A percentile compares a stretch with the other conserved stretches of the same genome.
Conservation (phyloP, 106 monocot genomes). For the Dioscorea dumetorum region DNA sequence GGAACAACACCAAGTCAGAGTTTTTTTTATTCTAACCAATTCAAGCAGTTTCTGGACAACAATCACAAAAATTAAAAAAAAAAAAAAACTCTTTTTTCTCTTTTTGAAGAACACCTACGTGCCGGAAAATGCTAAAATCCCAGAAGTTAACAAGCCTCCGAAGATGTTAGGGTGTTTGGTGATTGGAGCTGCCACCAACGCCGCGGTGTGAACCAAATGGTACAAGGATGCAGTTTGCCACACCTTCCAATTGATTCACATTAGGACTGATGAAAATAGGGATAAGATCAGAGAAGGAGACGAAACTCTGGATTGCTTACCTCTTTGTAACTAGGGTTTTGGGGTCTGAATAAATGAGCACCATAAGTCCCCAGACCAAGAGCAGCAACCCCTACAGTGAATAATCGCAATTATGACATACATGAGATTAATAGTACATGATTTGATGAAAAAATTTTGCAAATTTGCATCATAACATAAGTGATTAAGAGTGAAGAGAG, state of each 20-base stretch:
- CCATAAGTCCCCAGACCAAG: conserved; percentile 87
- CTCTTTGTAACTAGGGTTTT: conserved; percentile 75
- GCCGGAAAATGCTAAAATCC: conserved; percentile 86
- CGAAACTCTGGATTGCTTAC: conserved; percentile 15
- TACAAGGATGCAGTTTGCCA: conserved; percentile 88
- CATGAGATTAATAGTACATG: background rate
- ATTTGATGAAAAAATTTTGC: background rate
- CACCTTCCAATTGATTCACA: conserved; percentile 29
- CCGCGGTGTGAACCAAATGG: conserved; percentile 87
- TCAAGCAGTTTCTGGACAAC: background rate
- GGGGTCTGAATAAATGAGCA: conserved; percentile 73
- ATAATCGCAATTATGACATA: background rate
- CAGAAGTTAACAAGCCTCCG: conserved; percentile 57
- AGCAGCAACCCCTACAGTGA: conserved; percentile 58
- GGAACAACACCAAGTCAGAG: background rate
- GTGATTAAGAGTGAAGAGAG: background rate
- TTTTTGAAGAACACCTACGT: conserved; percentile 41
- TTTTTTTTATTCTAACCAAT: background rate
- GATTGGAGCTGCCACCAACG: conserved; percentile 74
- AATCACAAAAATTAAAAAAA: background rate
- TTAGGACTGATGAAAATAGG: too few relatives aligned
- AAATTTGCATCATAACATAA: conserved; percentile 4
- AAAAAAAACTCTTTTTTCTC: background rate
- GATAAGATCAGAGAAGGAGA: too few relatives aligned
- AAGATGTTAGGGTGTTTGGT: conserved; percentile 69